These are phyloP conservation scores for Aspergillus pseudoterreus DNA, from an alignment of 2,329 filamentous ascomycete genomes.

Conservation along the genomic window DNA sequence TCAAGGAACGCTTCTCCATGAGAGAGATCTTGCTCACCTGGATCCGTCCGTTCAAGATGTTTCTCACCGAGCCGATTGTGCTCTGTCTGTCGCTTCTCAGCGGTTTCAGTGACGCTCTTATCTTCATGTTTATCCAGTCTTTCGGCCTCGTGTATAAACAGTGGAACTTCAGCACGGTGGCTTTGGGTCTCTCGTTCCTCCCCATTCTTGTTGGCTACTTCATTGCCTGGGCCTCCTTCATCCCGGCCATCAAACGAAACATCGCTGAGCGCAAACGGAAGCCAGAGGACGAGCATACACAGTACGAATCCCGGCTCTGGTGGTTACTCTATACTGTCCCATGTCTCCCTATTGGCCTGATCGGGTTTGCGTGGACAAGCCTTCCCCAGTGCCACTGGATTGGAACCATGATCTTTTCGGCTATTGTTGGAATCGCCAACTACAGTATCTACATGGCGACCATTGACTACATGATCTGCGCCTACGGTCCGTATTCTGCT, in stretches of 20 bases:
- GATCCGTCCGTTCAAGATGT: slow-evolving; percentile 61
- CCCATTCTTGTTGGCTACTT: slow-evolving; percentile 57
- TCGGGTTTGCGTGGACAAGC: slow-evolving; percentile 61
- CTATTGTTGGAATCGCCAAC: slow-evolving; percentile 62
- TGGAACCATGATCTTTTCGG: slow-evolving; percentile 57
- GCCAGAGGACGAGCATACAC: slow-evolving; percentile 52
- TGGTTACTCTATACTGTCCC: slow-evolving; percentile 59
- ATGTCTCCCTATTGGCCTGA: slow-evolving; percentile 57
- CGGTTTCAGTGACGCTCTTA: slow-evolving; percentile 62
- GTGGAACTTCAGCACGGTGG: slow-evolving; percentile 53
- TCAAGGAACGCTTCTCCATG: slow-evolving; percentile 55
- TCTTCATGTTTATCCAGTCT: slow-evolving; percentile 65
- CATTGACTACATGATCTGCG: slow-evolving; percentile 66
- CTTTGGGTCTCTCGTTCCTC: slow-evolving; percentile 52
- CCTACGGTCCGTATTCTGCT: slow-evolving; percentile 63
- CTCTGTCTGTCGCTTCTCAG: slow-evolving; percentile 57
- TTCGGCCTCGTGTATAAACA: slow-evolving; percentile 58
- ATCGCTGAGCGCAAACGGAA: slow-evolving; percentile 44
- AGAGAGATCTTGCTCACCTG: slow-evolving; percentile 57
- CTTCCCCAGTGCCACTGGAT: slow-evolving; percentile 59
- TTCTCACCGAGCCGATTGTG: slow-evolving; percentile 63
- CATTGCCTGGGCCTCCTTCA: slow-evolving; percentile 55
- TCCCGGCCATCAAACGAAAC: slow-evolving; percentile 53
- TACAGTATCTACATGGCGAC: slow-evolving; percentile 63
- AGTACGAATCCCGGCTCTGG: slow-evolving; percentile 63